Evolutionary conservation across 495 filamentous ascomycete species (phyloP), one percentile per base, ranked within the genome.

Genomic region (Cercophora scortea): DNA sequence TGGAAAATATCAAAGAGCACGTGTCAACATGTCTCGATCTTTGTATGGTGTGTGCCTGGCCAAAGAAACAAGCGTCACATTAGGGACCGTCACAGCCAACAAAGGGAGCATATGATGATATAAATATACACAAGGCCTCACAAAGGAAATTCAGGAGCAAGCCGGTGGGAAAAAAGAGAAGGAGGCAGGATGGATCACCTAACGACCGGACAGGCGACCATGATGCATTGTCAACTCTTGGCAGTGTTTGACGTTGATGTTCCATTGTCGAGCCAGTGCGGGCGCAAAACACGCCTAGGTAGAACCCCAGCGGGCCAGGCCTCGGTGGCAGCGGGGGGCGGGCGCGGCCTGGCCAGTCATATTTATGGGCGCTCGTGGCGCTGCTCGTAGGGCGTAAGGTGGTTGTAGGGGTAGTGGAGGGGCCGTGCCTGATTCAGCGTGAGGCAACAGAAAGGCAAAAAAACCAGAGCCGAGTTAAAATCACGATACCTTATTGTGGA

Each of bases 341-440:
- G 12, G 41, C 41, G 11, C 4, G 41, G 41, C 16, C 15, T 18
- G 8, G 41, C 38, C 38, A 11, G 38, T 40, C 11, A 15, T 7
- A n/a, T n/a, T n/a, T n/a, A n/a, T n/a, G n/a, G n/a, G n/a, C n/a
- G n/a, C n/a, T n/a, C 10, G 11, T 40, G 38, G 38, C 38, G 18
- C 43, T 33, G 43, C 8, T 5, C 15, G 41, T 13, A 38, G 13
- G 41, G 8, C 12, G n/a, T 43, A 42, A n/a, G n/a, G n/a, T 42
- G 18, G 13, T 38, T 8, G 6, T 19, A 10, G 19, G 8, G 19
- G 15, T 17, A 4, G 17, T 13, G 0, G 8, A 44, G 40, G 15
- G 49, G 49, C 58, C 34, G 44, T 33, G 54, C 59, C 61, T 61
- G 61, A 64, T 55, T 64, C 59, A 65, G 58, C 61, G 50, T 52